Evolutionary conservation across 257 asterid species (phyloP), one percentile per base, ranked within the genome.

Genomic region (Penstemon barbatus): DNA sequence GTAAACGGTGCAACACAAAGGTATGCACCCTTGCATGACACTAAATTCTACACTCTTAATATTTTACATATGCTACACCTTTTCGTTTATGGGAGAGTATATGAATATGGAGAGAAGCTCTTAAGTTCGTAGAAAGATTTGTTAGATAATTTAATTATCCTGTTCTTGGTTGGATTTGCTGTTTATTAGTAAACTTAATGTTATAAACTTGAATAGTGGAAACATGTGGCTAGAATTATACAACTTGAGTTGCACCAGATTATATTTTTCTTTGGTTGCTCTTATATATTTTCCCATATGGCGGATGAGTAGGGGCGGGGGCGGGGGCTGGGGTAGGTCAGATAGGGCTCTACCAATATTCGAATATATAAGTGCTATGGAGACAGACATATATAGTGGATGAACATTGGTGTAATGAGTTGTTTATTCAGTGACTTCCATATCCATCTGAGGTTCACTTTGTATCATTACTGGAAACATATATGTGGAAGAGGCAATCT

Each of bases 1-100:
- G 93, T 90, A 71, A 96, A 88, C 69, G 95, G 96, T 78, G 96
- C 97, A 73, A 42, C 75, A 37, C 91, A 72, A 56, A 92, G 99
- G 97, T 90, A 67, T 11, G 54, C 71, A 49, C 46, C 69, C 49
- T 51, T 42, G 44, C 58, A 19, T 42, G 15, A 40, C 38, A 36
- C 44, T 68, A 40, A 48, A 71, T 67, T 12, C 11, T 36, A 43
- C 51, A 39, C 65, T 25, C 33, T 25, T 25, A 25, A 25, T 25
- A 25, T 25, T 25, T 60, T 49, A 15, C 54, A 49, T 15, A n/a
- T 49, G 3, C 15, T 49, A 49, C 54, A 49, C 54, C 33, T 49
- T 10, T 12, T 9, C 0, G 60, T n/a, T 33, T 6, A 0, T 55
- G 40, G 11, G 60, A 15, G 41, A 55, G 38, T 54, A 55, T 55